Evolutionary conservation across 2,329 filamentous ascomycete genomes (phyloP).

Genomic region (Colletotrichum eleusines): DNA sequence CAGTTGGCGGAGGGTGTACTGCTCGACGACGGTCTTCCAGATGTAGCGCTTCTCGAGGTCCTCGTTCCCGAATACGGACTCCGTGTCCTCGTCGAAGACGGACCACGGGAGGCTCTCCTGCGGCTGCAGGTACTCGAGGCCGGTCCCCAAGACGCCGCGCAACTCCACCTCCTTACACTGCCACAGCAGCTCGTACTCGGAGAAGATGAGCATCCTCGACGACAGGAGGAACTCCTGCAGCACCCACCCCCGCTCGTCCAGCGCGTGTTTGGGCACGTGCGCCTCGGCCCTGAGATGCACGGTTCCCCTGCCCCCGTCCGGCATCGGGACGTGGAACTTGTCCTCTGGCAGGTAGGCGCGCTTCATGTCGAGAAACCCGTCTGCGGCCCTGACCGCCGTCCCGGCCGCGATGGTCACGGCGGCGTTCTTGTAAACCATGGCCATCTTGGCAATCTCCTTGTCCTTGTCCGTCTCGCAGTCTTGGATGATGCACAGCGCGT

Average conservation of each 20-base stretch:
- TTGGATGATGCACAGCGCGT: constrained; percentile 43
- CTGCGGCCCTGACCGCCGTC: not conserved
- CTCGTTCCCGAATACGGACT: not conserved
- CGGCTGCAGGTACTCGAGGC: constrained; percentile 33
- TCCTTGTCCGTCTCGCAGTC: constrained; percentile 38
- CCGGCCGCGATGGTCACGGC: constrained; percentile 30
- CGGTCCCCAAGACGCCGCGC: constrained; percentile 8
- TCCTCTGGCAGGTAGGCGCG: constrained; percentile 10
- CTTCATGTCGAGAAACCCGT: constrained; percentile 22
- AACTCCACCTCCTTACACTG: constrained; percentile 38
- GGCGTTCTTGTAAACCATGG: constrained; percentile 34
- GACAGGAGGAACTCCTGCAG: constrained; percentile 43
- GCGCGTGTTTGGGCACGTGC: constrained; percentile 5
- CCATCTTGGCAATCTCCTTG: constrained; percentile 37
- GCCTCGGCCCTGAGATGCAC: constrained; percentile 8
- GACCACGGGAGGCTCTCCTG: constrained; percentile 24
- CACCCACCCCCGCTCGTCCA: constrained; percentile 42
- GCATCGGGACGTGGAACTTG: not conserved
- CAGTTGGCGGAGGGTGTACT: constrained; percentile 23
- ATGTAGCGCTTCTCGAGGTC: constrained; percentile 10
- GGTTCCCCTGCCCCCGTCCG: not conserved
- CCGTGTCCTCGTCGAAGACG: not conserved
- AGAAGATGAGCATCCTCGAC: constrained; percentile 42
- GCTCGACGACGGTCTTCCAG: constrained; percentile 29
- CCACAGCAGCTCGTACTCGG: constrained; percentile 42